A percentile compares a stretch with the other conserved stretches of the same genome.
Evolutionary conservation across 2,329 filamentous ascomycete genomes (phyloP).

Genomic region (Onygena corvina): DNA sequence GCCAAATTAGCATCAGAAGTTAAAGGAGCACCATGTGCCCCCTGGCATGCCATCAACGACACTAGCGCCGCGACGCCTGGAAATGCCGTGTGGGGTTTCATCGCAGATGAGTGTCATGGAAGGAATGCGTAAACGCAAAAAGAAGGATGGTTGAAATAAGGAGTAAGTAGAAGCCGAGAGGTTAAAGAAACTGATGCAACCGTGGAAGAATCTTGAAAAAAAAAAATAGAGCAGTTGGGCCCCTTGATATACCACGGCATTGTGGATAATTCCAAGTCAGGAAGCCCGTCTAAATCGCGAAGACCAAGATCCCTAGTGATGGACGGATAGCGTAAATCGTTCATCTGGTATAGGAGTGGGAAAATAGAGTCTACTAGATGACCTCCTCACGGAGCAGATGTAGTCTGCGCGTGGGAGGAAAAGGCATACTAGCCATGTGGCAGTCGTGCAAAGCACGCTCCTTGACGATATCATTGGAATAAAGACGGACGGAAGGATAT

Average conservation of each 20-base stretch:
- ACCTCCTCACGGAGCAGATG: not conserved
- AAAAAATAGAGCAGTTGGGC: not conserved
- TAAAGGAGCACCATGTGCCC: slow-evolving; percentile 7
- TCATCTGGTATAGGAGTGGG: not conserved
- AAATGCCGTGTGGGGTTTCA: not conserved
- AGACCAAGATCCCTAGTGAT: not conserved
- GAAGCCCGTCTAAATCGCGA: not conserved
- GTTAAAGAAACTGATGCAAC: not conserved
- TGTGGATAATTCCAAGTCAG: not conserved
- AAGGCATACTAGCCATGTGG: not conserved
- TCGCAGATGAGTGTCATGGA: too few species aligned
- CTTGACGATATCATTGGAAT: slow-evolving; percentile 2
- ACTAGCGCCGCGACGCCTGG: slow-evolving; percentile 7
- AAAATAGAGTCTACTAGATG: not conserved
- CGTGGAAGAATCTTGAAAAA: not conserved
- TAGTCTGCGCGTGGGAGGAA: not conserved
- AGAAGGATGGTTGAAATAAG: not conserved
- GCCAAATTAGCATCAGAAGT: not conserved
- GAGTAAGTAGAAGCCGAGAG: not conserved
- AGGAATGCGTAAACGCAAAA: not conserved
- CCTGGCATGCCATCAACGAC: not conserved
- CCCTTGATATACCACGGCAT: slow-evolving; percentile 1
- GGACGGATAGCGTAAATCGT: not conserved
- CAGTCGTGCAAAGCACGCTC: not conserved
- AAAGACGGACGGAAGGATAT: not conserved